A percentile compares a stretch with the other conserved stretches of the same genome.
These are phyloP conservation scores for Fusarium sarcochroum DNA, from an alignment of 2,329 filamentous ascomycete genomes.

Conservation along the genomic window DNA sequence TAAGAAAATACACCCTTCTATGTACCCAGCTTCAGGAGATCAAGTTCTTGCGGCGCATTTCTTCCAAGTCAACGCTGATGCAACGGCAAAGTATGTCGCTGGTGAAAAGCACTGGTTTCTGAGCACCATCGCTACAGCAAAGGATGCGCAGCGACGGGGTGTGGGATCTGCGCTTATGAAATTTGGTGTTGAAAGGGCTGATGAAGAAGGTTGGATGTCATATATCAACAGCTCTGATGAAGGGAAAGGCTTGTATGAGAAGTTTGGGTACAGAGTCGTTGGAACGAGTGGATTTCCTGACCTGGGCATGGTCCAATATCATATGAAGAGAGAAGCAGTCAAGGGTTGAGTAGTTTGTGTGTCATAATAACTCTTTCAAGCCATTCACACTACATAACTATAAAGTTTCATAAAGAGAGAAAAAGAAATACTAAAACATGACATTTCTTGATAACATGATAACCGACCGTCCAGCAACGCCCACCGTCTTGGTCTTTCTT, in stretches of 20 bases:
- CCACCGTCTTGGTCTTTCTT: slow-evolving; percentile 30
- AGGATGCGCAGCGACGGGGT: slow-evolving; percentile 51
- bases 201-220: slow-evolving; percentile 48
- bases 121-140: slow-evolving; percentile 51
- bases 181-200: slow-evolving; percentile 51
- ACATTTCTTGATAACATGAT: slow-evolving; percentile 34
- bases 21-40: slow-evolving; percentile 47
- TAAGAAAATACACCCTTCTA: slow-evolving; percentile 44
- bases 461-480: slow-evolving; percentile 39
- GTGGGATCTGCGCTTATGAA: slow-evolving; percentile 53
- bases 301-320: slow-evolving; percentile 44
- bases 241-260: slow-evolving; percentile 49
- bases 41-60: slow-evolving; percentile 56
- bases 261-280: slow-evolving; percentile 48
- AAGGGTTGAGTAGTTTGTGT: not conserved
- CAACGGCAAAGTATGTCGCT: slow-evolving; percentile 44
- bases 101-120: slow-evolving; percentile 53
- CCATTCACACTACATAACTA: slow-evolving; percentile 35
- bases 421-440: slow-evolving; percentile 33
- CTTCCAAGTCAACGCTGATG: slow-evolving; percentile 54
- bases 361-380: slow-evolving; percentile 5
- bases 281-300: slow-evolving; percentile 41
- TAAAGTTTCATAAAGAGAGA: slow-evolving; percentile 29
- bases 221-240: slow-evolving; percentile 50
- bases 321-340: slow-evolving; percentile 50